Conservation (phyloP, 2,329 filamentous ascomycete species). For the Escovopsis sp. region DNA sequence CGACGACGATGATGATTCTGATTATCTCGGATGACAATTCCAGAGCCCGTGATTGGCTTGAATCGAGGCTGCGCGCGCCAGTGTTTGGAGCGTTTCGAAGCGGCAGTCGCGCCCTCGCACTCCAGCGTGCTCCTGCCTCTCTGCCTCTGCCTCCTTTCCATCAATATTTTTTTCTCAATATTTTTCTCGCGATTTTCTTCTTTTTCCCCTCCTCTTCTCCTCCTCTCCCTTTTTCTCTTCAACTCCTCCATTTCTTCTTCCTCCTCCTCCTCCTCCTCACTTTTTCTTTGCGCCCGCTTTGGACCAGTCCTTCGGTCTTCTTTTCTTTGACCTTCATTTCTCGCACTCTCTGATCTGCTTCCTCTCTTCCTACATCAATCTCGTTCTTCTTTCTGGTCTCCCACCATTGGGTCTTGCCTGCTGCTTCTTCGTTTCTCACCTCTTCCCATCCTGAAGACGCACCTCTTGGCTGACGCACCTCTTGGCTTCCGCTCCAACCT, state of each 20-base stretch:
- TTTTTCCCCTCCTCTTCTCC: background rate
- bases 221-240: slow-evolving; percentile 5
- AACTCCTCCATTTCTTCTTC: background rate
- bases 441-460: too few relatives aligned
- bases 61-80: too few relatives aligned
- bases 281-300: slow-evolving; percentile 1
- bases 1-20: background rate
- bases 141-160: slow-evolving; percentile 6
- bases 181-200: background rate
- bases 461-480: too few relatives aligned
- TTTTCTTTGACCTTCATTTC: background rate
- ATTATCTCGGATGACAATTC: background rate
- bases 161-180: background rate
- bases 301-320: background rate
- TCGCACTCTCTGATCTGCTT: background rate
- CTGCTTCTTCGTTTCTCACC: slow-evolving; percentile 3
- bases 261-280: background rate
- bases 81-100: too few relatives aligned
- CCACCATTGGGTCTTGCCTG: background rate
- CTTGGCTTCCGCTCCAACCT: background rate
- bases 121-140: slow-evolving; percentile 2
- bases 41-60: too few relatives aligned
- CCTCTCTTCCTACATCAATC: slow-evolving; percentile 1
- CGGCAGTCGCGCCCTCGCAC: background rate
- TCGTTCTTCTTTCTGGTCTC: slow-evolving; percentile 1